Evolutionary conservation across 169 alveolate species (phyloP).

Genomic region (Cryptosporidium andersoni): DNA sequence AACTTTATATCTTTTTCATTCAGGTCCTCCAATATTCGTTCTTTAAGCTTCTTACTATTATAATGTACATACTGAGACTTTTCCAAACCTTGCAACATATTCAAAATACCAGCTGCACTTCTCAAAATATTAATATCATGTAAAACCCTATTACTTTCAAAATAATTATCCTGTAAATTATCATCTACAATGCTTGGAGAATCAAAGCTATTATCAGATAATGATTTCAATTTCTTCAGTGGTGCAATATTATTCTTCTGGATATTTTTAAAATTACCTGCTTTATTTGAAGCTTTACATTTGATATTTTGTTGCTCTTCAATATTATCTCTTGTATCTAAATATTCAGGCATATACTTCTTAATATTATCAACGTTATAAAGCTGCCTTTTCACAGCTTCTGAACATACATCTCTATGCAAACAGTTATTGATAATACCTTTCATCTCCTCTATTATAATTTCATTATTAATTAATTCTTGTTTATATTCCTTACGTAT

Average conservation of each 20-base stretch:
- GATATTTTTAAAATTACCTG: background rate
- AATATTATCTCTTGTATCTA: background rate
- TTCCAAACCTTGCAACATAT: slow-evolving; percentile 18
- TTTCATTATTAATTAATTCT: slow-evolving; percentile 24
- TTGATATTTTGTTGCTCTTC: background rate
- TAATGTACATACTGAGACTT: slow-evolving; percentile 10
- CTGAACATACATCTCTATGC: background rate
- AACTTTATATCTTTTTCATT: slow-evolving; percentile 18
- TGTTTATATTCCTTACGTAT: slow-evolving; percentile 44
- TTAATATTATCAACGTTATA: slow-evolving; percentile 3
- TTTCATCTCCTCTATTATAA: slow-evolving; percentile 24
- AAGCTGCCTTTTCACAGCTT: slow-evolving; percentile 16
- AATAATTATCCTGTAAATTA: background rate
- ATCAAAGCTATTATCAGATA: background rate
- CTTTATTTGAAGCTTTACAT: background rate
- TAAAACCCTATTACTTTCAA: too few relatives aligned
- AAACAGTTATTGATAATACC: slow-evolving; percentile 8
- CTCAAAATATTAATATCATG: background rate
- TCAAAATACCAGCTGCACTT: slow-evolving; percentile 57
- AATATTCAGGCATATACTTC: background rate
- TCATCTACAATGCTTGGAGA: background rate
- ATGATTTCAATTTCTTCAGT: background rate
- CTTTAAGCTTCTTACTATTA: slow-evolving; percentile 23
- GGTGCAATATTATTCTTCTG: background rate
- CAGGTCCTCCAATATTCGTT: background rate